These are phyloP conservation scores for Gracilaria vermiculophylla DNA, from an alignment of 23 red algal genomes.

Conservation along the genomic window DNA sequence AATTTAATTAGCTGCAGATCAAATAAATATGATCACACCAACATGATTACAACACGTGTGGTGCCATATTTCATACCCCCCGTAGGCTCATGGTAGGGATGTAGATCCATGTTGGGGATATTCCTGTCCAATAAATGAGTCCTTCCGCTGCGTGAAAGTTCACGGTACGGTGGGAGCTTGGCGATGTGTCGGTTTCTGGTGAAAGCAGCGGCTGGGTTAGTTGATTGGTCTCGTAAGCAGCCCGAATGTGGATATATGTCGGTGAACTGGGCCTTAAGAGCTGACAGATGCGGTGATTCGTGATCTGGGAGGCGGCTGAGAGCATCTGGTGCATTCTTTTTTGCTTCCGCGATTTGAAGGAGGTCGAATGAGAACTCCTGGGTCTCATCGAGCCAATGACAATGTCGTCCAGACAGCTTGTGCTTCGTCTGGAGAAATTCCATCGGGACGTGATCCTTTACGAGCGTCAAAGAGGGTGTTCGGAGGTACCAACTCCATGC, in stretches of 20 bases:
- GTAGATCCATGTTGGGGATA: background rate
- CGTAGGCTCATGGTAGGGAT: background rate
- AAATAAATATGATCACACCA: no score
- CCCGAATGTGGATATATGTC: background rate
- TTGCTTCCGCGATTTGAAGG: no score
- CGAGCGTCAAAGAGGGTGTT: background rate
- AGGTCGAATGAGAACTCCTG: background rate
- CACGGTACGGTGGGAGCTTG: no score
- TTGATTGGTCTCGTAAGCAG: background rate
- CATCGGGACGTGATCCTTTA: background rate
- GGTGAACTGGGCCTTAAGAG: no score
- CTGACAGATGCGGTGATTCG: background rate
- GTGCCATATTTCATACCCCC: no score
- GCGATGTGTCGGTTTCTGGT: no score
- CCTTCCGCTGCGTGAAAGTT: background rate
- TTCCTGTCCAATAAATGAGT: conserved; percentile 14
- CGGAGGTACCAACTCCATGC: conserved; percentile 5
- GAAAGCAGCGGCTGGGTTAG: no score
- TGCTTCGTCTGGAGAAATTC: background rate
- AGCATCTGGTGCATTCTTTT: no score
- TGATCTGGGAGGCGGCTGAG: no score
- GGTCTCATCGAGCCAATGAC: background rate
- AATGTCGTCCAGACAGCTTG: background rate
- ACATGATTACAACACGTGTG: no score
- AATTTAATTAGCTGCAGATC: no score